Evolutionary conservation across 2,329 filamentous ascomycete species (phyloP).

Genomic region (Hypoxylon sp.): DNA sequence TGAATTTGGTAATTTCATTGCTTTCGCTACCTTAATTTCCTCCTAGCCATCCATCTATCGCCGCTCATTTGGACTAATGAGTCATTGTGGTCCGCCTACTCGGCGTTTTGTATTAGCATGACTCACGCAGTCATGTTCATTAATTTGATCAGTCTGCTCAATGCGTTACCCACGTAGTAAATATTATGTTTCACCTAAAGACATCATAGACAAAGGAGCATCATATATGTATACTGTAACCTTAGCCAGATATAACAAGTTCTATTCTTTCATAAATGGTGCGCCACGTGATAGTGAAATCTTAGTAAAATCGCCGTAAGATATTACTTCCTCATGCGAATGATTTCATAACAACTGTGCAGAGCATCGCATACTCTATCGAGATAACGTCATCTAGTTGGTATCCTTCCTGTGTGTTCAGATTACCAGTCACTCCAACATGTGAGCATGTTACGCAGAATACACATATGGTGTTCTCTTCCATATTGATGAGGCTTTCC

Average conservation of each 20-base stretch:
- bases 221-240: too few species aligned
- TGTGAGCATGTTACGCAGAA: not conserved
- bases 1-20: not conserved
- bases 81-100: not conserved
- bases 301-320: not conserved
- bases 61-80: not conserved
- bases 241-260: too few species aligned
- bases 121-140: not conserved
- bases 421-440: not conserved
- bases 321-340: too few species aligned
- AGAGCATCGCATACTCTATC: not conserved
- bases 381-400: not conserved
- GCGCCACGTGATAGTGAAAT: not conserved
- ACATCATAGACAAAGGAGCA: too few species aligned
- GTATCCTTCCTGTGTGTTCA: not conserved
- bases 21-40: not conserved
- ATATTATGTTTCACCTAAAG: too few species aligned
- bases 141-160: not conserved
- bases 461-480: not conserved
- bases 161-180: not conserved
- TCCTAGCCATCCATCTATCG: not conserved
- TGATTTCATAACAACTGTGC: not conserved
- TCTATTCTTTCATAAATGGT: too few species aligned
- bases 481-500: too few species aligned
- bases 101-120: not conserved